These are phyloP conservation scores for Fusarium heterosporum DNA, from an alignment of 2,329 filamentous ascomycete genomes.

Conservation along the genomic window DNA sequence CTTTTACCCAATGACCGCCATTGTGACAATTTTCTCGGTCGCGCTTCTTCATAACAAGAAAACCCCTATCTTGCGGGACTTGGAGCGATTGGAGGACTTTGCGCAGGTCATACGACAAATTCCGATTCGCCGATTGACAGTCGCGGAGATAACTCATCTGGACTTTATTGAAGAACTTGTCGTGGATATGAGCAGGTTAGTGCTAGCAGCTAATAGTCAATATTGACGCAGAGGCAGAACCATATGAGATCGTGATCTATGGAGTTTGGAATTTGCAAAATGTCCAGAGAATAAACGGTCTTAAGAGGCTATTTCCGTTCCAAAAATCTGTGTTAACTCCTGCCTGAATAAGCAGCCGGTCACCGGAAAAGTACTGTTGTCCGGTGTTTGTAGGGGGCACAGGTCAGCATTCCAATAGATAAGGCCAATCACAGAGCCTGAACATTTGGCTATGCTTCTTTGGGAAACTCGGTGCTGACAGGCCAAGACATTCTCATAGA, in stretches of 20 bases:
- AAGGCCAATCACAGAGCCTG: background rate
- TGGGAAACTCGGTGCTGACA: slow-evolving; percentile 24
- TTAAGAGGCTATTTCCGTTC: slow-evolving; percentile 23
- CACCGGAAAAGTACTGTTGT: slow-evolving; percentile 20
- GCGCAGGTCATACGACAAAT: background rate
- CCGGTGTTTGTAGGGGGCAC: background rate
- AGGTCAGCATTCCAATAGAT: background rate
- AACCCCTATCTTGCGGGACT: background rate
- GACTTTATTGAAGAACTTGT: background rate
- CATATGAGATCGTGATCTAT: background rate
- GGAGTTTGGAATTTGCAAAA: background rate
- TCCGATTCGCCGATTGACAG: background rate
- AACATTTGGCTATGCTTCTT: background rate
- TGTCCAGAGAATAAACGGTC: background rate
- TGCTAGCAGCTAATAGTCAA: background rate
- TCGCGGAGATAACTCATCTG: background rate
- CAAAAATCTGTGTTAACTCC: slow-evolving; percentile 2
- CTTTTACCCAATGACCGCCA: slow-evolving; percentile 10
- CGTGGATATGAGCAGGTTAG: background rate
- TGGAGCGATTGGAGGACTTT: background rate
- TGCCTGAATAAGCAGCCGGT: background rate
- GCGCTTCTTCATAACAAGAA: background rate
- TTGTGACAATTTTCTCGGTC: slow-evolving; percentile 1
- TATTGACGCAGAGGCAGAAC: background rate
- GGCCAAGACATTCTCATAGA: background rate